Conservation (phyloP, 2,329 filamentous ascomycete genomes). For the Cercospora zeae-maydis region DNA sequence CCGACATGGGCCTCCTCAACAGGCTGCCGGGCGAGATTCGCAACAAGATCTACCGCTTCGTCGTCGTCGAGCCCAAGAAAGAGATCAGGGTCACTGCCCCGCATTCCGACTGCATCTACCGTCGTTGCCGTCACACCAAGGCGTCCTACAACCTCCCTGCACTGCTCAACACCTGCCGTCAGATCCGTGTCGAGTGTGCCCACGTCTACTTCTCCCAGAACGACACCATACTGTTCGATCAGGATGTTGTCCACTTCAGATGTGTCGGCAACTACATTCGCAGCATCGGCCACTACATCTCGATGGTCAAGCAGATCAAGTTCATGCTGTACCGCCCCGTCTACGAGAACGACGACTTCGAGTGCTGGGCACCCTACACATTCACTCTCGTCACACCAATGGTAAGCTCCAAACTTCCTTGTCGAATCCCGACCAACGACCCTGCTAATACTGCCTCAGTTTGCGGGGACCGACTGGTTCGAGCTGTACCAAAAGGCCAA, state of each 20-base stretch:
- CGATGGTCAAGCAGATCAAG: constrained; percentile 19
- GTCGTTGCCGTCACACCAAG: constrained; percentile 23
- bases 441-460: background rate
- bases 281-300: constrained; percentile 19
- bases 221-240: constrained; percentile 24
- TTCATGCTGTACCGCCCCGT: constrained; percentile 20
- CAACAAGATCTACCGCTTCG: constrained; percentile 29
- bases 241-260: constrained; percentile 24
- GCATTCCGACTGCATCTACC: constrained; percentile 17
- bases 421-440: background rate
- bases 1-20: constrained; percentile 26
- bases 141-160: constrained; percentile 20
- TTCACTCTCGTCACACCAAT: constrained; percentile 11
- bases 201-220: constrained; percentile 29
- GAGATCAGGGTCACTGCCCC: constrained; percentile 20
- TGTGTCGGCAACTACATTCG: constrained; percentile 24
- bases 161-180: constrained; percentile 27
- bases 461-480: background rate
- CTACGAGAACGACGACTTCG: constrained; percentile 11
- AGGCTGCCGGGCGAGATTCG: constrained; percentile 29
- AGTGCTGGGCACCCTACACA: constrained; percentile 19
- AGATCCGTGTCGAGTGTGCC: constrained; percentile 27
- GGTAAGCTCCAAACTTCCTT: background rate
- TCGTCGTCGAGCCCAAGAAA: constrained; percentile 11
- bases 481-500: background rate